Base-by-base conservation (phyloP, 768 basidiomycete genomes). In the Kwoniella bestiolae region DNA sequence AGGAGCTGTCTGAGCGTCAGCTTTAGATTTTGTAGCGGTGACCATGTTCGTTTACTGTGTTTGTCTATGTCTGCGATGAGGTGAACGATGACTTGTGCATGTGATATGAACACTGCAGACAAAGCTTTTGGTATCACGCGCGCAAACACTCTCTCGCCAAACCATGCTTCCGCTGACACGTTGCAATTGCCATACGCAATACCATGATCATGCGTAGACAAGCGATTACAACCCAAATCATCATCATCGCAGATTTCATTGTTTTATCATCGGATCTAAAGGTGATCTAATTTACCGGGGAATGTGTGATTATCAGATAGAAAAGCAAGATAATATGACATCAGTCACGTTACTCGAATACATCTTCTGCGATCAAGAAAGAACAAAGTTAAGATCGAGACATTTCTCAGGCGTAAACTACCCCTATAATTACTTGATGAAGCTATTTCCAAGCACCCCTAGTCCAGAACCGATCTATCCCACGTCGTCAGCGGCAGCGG, bases 1-100 rank as follows among this genome's bases (percentile, higher is more conserved):
- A 31, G 77, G 75, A 31, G 71, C 55, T 18, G 56, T 11, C 25
- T 57, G 49, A 26, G 31, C 23, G 5, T 47, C 29, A 14, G 56
- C 32, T 35, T 49, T 55, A 11, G 53, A 47, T 32, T 31, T 50
- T 18, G 34, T 28, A 49, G 61, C 41, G 26, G 35, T 55, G 51
- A 61, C 60, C 60, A 61, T 61, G 6, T 44, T 56, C 18, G 31
- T 5, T 18, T 14, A 35, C 18, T n/a, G 25, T 7, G 5, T 56
- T 2, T 56, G 34, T 23, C 8, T 25, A 31, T 26, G 25, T 56
- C 41, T 21, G 34, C 38, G 14, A 41, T 41, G 18, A n/a, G n/a
- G 38, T 18, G 8, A 41, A 41, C 38, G 38, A 14, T 35, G 38
- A 41, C 12, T 41, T 41, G 6, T 18, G 18, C 12, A 41, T 3